phyloP scores from a whole-genome alignment of 768 basidiomycete genomes.

The Nevesoporus exiguus region DNA sequence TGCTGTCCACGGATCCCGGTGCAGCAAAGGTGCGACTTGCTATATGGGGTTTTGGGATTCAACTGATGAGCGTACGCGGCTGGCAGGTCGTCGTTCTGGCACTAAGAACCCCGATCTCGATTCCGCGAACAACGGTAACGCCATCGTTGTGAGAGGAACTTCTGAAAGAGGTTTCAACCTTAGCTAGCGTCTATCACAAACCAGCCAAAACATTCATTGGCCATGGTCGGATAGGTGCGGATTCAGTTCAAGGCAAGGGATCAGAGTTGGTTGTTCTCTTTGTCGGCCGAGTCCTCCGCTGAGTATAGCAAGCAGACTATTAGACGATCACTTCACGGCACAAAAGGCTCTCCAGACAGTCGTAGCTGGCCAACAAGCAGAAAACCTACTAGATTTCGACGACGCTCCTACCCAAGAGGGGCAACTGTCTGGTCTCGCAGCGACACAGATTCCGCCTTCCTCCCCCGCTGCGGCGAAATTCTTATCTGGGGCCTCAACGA shows the following conservation, averaged over 20 bases:
- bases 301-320: constrained; percentile 35
- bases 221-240: constrained; percentile 81
- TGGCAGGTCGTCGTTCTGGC: constrained; percentile 81
- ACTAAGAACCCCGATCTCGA: constrained; percentile 87
- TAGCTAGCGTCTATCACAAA: constrained; percentile 97
- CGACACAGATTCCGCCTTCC: constrained; percentile 67
- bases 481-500: constrained; percentile 75
- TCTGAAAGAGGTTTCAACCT: constrained; percentile 79
- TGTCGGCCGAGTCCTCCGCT: neutral
- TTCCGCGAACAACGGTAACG: constrained; percentile 88
- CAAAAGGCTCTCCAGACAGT: constrained; percentile 88
- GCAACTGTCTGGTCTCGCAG: constrained; percentile 70
- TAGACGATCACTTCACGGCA: constrained; percentile 68
- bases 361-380: constrained; percentile 86
- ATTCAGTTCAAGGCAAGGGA: constrained; percentile 65
- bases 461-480: constrained; percentile 73
- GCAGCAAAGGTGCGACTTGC: constrained; percentile 77
- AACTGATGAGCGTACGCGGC: neutral
- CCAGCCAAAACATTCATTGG: constrained; percentile 96
- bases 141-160: constrained; percentile 88
- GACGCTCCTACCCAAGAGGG: constrained; percentile 57
- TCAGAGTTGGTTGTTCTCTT: constrained; percentile 46
- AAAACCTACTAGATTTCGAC: constrained; percentile 94
- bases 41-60: neutral
- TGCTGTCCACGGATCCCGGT: constrained; percentile 90